phyloP scores from a whole-genome alignment of 441 rosid genomes.

The Biscutella auriculata region DNA sequence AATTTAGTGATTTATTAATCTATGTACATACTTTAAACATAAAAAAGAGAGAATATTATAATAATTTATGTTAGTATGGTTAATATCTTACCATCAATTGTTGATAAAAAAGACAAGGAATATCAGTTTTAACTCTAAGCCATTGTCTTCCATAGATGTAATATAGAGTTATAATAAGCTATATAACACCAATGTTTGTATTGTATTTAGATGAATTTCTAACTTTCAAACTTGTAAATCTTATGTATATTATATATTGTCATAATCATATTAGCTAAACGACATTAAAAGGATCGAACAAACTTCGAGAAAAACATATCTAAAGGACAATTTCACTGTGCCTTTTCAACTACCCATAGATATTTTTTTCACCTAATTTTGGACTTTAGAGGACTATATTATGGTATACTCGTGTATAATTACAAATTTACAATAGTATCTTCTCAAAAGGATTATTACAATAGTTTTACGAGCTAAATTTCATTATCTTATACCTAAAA shows the following conservation, averaged over 20 bases:
- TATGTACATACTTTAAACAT: too few relatives aligned
- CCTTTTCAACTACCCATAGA: conserved; percentile 15
- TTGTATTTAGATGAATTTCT: not conserved
- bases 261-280: conserved; percentile 1
- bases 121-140: too few relatives aligned
- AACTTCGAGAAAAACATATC: not conserved
- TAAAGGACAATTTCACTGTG: conserved; percentile 9
- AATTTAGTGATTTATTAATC: too few relatives aligned
- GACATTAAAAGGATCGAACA: conserved; percentile 2
- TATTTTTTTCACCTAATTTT: conserved; percentile 17
- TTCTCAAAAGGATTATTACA: too few relatives aligned
- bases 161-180: not conserved
- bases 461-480: too few relatives aligned
- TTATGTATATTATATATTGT: not conserved
- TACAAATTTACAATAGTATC: too few relatives aligned
- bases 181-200: not conserved
- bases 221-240: not conserved
- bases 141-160: not conserved
- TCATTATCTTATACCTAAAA: too few relatives aligned
- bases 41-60: too few relatives aligned
- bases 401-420: not conserved
- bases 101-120: too few relatives aligned
- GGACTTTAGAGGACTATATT: conserved; percentile 12
- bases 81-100: too few relatives aligned
- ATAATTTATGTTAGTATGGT: too few relatives aligned